A percentile compares a stretch with the other conserved stretches of the same genome.
Conservation (phyloP, 257 asterid species). For the Oldenlandia corymbosa region DNA sequence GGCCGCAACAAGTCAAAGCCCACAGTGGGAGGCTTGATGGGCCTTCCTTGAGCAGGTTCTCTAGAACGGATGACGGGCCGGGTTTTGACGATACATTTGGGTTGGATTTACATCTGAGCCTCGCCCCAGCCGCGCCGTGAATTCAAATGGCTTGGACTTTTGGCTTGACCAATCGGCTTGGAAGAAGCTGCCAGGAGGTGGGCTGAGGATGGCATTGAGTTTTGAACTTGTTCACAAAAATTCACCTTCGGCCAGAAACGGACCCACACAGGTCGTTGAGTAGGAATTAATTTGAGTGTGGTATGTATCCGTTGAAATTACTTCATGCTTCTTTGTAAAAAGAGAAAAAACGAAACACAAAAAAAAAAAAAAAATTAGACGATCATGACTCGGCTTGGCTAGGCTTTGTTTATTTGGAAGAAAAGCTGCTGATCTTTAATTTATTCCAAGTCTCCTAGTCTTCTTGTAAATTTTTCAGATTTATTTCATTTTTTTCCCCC, state of each 20-base stretch:
- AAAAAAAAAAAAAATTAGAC: no score
- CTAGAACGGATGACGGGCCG: constrained; percentile 52
- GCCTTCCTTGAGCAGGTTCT: constrained; percentile 72
- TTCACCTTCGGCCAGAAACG: no score
- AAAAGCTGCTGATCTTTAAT: constrained; percentile 17
- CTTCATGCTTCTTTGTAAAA: no score
- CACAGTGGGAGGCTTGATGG: constrained; percentile 55
- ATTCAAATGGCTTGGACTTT: constrained; percentile 14
- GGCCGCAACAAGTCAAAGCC: constrained; percentile 53
- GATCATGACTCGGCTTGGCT: constrained; percentile 3
- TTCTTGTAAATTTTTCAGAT: constrained; percentile 49
- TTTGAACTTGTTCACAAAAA: no score
- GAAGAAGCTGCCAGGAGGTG: constrained; percentile 3
- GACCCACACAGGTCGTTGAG: no score
- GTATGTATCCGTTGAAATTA: no score
- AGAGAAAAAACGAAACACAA: no score
- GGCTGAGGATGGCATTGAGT: constrained; percentile 5
- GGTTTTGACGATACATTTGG: constrained; percentile 66
- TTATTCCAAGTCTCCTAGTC: constrained; percentile 14
- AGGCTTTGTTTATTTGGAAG: constrained; percentile 6
- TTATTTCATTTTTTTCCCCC: constrained; percentile 41
- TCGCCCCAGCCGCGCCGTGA: constrained; percentile 86
- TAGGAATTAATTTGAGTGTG: no score
- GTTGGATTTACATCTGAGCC: constrained; percentile 80
- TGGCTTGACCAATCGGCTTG: neutral